phyloP scores from a whole-genome alignment of 495 filamentous ascomycete species.

The Tuber microsphaerosporum region DNA sequence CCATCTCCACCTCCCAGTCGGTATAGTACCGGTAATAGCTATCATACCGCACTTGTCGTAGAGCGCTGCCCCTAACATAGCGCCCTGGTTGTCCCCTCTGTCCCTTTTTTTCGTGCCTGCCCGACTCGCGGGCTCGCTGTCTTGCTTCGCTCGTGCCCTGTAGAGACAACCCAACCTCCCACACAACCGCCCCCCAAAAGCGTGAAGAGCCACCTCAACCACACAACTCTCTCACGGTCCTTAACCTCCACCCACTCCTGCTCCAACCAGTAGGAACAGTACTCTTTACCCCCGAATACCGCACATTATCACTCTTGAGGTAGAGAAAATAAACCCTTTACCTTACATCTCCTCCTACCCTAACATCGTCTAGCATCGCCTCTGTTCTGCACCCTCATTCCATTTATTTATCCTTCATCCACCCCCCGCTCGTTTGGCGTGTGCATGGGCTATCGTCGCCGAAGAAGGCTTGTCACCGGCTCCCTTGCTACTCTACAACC shows the following conservation, averaged over 20 bases:
- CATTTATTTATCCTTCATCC: conserved; percentile 9
- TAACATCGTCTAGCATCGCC: conserved; percentile 22
- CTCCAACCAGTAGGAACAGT: conserved; percentile 4
- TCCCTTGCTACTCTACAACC: conserved; percentile 29
- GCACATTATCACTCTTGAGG: not conserved
- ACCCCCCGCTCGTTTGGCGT: conserved; percentile 36
- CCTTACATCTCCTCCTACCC: not conserved
- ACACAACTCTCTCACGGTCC: not conserved
- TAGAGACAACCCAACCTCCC: not conserved
- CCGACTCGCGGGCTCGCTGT: not conserved
- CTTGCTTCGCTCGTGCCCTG: not conserved
- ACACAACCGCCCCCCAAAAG: not conserved
- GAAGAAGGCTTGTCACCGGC: conserved; percentile 35
- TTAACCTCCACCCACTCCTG: not conserved
- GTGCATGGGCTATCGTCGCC: conserved; percentile 39
- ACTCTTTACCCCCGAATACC: not conserved
- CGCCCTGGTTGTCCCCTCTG: not conserved
- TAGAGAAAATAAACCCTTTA: not conserved
- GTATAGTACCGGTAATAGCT: conserved; percentile 2
- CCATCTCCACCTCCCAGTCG: not conserved
- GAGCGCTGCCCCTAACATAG: not conserved
- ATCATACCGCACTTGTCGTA: conserved; percentile 1
- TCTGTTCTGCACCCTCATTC: conserved; percentile 29
- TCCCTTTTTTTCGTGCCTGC: not conserved
- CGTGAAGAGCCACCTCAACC: conserved; percentile 4